These are phyloP conservation scores for Canariomyces notabilis DNA, from an alignment of 2,329 filamentous ascomycete genomes.

Conservation along the genomic window DNA sequence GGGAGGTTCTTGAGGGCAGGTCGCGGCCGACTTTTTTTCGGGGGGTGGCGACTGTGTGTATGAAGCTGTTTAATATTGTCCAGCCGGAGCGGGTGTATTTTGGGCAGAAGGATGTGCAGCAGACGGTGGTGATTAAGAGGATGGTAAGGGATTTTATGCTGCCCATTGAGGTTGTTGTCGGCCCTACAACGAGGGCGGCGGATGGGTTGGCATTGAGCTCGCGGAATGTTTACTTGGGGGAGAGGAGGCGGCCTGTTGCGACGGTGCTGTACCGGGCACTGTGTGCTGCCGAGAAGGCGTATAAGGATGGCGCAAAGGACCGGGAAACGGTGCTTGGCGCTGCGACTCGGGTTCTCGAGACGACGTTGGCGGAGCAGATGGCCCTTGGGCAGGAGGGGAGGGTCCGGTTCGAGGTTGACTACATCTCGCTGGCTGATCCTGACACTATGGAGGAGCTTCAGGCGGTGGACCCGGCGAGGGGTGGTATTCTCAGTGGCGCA, in stretches of 20 bases:
- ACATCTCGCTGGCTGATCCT: constrained; percentile 84
- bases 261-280: constrained; percentile 68
- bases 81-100: constrained; percentile 80
- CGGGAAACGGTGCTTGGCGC: constrained; percentile 67
- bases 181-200: constrained; percentile 66
- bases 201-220: constrained; percentile 90
- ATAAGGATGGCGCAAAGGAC: constrained; percentile 48
- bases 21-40: constrained; percentile 92
- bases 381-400: constrained; percentile 54
- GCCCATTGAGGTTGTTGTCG: constrained; percentile 67
- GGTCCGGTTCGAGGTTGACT: constrained; percentile 78
- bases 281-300: constrained; percentile 63
- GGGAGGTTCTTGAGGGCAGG: constrained; percentile 74
- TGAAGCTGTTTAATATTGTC: constrained; percentile 85
- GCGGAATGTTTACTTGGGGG: constrained; percentile 86
- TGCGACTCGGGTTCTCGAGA: constrained; percentile 56
- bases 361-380: constrained; percentile 56
- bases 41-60: constrained; percentile 92
- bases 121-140: constrained; percentile 81
- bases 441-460: constrained; percentile 76
- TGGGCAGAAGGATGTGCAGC: constrained; percentile 96
- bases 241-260: constrained; percentile 64
- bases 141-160: constrained; percentile 87
- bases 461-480: constrained; percentile 60
- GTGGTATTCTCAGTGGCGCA: constrained; percentile 83